Base-by-base conservation (phyloP, 192 early-diverging fungal species). In the Physocladia obscura region DNA sequence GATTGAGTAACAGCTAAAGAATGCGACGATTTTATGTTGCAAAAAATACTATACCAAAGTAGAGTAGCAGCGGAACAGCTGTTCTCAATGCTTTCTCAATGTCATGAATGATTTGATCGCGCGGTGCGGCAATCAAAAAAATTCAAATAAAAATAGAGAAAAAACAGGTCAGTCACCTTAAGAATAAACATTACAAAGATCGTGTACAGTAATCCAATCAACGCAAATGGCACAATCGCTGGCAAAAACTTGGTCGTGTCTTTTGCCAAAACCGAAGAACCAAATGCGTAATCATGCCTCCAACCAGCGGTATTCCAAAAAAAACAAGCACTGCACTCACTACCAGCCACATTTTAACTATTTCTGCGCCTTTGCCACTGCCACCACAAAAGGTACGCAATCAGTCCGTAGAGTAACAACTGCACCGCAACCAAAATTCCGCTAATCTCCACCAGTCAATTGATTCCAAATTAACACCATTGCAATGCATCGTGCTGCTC, bases 381-480 rank as follows among this genome's bases (percentile, higher is more conserved):
- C 74, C 39, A 87, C 77, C 30, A 75, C 77, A 81, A 85, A 48
- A 91, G 74, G 40, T 82, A 76, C 4, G 83, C 80, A 19, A 84
- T 75, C 0, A 86, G 89, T 2, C 81, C 78, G 62, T 80, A 92
- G 4, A 92, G 64, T 4, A 81, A 62, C 49, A 92, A 81, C 61
- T 89, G 89, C 27, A 91, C 57, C 4, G 88, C 88, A 30, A 92
- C 88, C 0, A 88, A 67, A 37, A 90, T 81, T 1, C 88, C 89
- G 71, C 87, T 88, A 17, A 50, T 92, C 86, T 0, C 90, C 89
- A 4, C 67, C 74, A 31, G 89, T 84, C 4, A 92, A 78, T 34
- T 88, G 72, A 69, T 88, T 88, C 89, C 90, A 90, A 17, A 92
- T 89, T 39, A 92, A 62, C 2, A 92, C 90, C 89, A 92, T 90